A percentile compares a stretch with the other conserved stretches of the same genome.
These are phyloP conservation scores for Aurantiochytrium sp. DNA, from an alignment of 108 stramenopile genomes.

Conservation along the genomic window DNA sequence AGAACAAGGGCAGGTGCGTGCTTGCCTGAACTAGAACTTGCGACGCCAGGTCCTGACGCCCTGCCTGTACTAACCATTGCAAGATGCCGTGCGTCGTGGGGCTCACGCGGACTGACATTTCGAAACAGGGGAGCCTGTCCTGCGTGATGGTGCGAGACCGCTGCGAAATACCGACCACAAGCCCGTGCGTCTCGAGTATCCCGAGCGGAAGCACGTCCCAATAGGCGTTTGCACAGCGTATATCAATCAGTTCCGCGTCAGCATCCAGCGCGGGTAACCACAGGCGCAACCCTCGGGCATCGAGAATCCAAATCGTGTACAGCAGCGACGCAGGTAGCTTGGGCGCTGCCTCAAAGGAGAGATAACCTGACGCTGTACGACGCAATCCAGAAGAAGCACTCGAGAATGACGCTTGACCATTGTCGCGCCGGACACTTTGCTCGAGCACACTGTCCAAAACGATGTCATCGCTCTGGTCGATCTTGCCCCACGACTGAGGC, in stretches of 20 bases:
- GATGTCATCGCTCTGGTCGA: conserved; percentile 10
- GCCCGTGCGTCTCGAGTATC: not conserved
- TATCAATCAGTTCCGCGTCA: not conserved
- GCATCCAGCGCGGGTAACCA: not conserved
- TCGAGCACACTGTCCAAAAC: not conserved
- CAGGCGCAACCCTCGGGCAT: not conserved
- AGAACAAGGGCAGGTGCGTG: not conserved
- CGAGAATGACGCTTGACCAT: not conserved
- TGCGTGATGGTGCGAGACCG: not conserved
- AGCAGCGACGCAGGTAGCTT: not conserved
- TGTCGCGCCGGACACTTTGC: not conserved
- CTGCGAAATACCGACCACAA: conserved; percentile 1
- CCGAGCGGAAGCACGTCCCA: not conserved
- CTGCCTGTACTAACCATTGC: not conserved
- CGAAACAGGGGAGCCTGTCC: not conserved
- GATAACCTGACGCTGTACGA: not conserved
- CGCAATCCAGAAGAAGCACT: not conserved
- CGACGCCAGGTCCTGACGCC: not conserved
- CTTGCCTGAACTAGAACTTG: conserved; percentile 2
- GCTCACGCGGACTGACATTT: not conserved
- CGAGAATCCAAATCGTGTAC: not conserved
- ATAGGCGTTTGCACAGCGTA: not conserved
- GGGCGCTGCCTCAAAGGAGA: not conserved
- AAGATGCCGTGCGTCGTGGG: not conserved
- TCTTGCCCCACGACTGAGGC: not conserved